Evolutionary conservation across 2,329 filamentous ascomycete species (phyloP).

Genomic region (Raffaelea albimanens): DNA sequence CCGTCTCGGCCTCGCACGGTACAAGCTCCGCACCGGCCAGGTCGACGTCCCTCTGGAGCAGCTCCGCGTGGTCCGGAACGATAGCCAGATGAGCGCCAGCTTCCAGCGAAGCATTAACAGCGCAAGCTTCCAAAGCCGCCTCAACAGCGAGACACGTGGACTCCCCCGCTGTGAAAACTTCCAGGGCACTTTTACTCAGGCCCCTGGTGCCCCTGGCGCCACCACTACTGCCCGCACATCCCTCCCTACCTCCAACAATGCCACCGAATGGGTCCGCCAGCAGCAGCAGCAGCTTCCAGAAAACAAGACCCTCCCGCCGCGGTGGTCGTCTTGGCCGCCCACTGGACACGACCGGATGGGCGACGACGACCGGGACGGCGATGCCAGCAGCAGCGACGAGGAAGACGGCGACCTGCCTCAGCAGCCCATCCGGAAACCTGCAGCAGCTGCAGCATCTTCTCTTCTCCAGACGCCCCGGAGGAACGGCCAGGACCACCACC

Average conservation of each 20-base stretch:
- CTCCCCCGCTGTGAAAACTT: no score
- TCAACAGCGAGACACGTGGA: no score
- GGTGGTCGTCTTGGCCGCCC: background rate
- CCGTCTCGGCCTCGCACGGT: conserved; percentile 61
- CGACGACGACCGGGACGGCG: conserved; percentile 1
- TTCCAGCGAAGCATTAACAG: background rate
- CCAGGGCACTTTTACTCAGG: no score
- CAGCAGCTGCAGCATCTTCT: background rate
- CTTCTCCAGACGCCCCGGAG: no score
- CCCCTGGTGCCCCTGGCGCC: background rate
- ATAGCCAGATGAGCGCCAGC: no score
- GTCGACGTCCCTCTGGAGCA: conserved; percentile 53
- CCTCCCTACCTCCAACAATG: no score
- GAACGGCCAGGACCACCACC: no score
- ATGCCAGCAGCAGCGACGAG: conserved; percentile 1
- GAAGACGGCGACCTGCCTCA: no score
- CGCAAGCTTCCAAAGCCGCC: no score
- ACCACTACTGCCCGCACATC: conserved; percentile 8
- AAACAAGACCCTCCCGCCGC: background rate
- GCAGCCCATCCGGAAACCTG: no score
- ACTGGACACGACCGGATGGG: background rate
- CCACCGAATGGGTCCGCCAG: conserved; percentile 6
- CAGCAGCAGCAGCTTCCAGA: conserved; percentile 6
- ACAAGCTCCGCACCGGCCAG: conserved; percentile 69
- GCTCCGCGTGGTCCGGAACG: conserved; percentile 38